Base-by-base conservation (phyloP, 2,329 filamentous ascomycete species). In the Catunica adiposa region DNA sequence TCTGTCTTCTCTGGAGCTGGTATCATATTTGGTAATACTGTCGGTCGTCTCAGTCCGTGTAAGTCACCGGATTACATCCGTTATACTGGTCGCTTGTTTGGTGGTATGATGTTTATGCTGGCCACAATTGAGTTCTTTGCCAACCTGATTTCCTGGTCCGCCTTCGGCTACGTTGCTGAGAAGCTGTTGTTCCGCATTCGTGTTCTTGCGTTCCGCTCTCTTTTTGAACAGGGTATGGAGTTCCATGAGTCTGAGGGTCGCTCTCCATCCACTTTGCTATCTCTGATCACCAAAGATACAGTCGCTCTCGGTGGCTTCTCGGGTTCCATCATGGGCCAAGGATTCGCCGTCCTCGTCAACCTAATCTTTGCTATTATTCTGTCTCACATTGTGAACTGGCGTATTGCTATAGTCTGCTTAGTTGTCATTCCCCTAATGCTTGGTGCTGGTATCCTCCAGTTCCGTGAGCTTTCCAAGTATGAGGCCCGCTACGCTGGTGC, bases 321-420 rank as follows among this genome's bases (percentile, higher is more conserved):
- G 55, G 84, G 84, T 8, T 83, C 80, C 3, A 82, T 85, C 40
- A 72, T 87, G 55, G 83, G 84, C 4, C 84, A 80, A 0, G 68
- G 85, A 20, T 78, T 86, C 57, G 80, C 82, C 0, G 82, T 85
- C 22, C 61, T 76, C 2, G 74, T 87, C 59, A 86, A 84, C 64
- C 78, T 87, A 26, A 60, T 86, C 15, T 78, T 76, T 0, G 82
- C 80, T 1, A 80, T 87, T 55, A 77, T 84, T 29, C 64, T 88
- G 8, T 79, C 83, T 0, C 82, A 85, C 59, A 78, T 86, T 47
- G 72, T 89, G 50, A 82, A 82, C 2, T 89, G 84, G 85, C 83
- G 79, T 63, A 86, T 89, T 59, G 83, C 83, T 0, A 67, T 89
- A 14, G 84, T 89, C 2, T 83, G 82, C 55, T 71, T 89, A 4